phyloP scores from a whole-genome alignment of 2,329 filamentous ascomycete species.

The Colletotrichum noveboracense region DNA sequence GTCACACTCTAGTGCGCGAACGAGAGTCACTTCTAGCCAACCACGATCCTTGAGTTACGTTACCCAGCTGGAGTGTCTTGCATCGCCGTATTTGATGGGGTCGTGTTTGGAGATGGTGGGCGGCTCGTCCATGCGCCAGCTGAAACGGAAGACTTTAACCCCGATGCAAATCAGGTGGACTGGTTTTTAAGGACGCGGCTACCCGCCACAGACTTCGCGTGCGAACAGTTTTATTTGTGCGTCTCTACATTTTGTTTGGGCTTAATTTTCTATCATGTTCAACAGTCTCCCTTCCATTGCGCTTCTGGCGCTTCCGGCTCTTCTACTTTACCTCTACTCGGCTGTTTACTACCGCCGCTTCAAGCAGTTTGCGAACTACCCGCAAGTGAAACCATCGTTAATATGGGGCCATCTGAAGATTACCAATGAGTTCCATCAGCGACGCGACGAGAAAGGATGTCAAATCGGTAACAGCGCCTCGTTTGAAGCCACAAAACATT shows the following conservation, averaged over 20 bases:
- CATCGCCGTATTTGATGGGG: background rate
- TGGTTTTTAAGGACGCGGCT: background rate
- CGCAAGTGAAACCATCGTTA: constrained; percentile 16
- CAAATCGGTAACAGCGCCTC: constrained; percentile 2
- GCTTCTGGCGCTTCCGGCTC: background rate
- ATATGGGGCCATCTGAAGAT: constrained; percentile 17
- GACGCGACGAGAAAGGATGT: background rate
- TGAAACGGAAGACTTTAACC: background rate
- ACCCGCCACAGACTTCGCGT: background rate
- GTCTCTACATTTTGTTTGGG: background rate
- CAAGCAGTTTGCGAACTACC: constrained; percentile 11
- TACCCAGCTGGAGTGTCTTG: background rate
- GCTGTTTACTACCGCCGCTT: constrained; percentile 10
- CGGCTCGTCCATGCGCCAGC: background rate
- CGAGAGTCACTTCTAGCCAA: background rate
- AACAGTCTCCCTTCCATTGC: background rate
- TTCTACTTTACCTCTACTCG: constrained; percentile 4
- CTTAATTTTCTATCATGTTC: background rate
- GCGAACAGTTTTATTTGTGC: background rate
- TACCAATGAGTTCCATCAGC: background rate
- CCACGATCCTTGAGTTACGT: background rate
- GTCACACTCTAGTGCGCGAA: background rate
- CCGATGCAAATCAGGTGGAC: background rate
- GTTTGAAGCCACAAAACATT: background rate
- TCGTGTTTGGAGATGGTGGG: background rate